Evolutionary conservation across 148 eudicot genomes (phyloP).

Genomic region (Diospyros lotus): DNA sequence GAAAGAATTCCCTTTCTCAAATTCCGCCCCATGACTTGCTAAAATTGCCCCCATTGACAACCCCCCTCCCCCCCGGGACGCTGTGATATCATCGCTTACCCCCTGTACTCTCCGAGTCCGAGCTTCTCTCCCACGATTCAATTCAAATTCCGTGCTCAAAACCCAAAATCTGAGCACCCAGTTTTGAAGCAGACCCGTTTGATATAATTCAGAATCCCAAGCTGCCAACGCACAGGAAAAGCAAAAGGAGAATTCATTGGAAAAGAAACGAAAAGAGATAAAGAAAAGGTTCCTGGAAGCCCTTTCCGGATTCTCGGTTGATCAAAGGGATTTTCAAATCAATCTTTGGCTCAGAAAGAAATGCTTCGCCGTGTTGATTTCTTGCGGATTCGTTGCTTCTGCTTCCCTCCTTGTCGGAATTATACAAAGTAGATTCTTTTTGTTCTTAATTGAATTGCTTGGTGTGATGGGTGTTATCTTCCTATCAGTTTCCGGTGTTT

Average conservation of each 20-base stretch:
- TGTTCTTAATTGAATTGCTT: background rate
- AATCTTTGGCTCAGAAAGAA: constrained; percentile 5
- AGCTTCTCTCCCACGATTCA: constrained; percentile 13
- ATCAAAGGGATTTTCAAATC: background rate
- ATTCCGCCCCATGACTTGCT: background rate
- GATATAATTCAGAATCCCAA: background rate
- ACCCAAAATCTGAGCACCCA: background rate
- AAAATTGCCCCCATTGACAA: background rate
- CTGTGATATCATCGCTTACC: background rate
- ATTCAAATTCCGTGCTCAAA: background rate
- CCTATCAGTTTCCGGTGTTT: background rate
- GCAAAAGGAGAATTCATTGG: background rate
- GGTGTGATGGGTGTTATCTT: constrained; percentile 4
- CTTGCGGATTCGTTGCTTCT: constrained; percentile 8
- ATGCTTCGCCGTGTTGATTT: constrained; percentile 14
- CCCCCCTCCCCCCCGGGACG: background rate
- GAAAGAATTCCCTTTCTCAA: background rate
- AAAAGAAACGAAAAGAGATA: constrained; percentile 7
- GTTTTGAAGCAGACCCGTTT: background rate
- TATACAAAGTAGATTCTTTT: constrained; percentile 8
- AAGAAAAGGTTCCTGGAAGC: constrained; percentile 6
- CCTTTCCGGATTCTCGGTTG: constrained; percentile 19
- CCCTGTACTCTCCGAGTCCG: background rate
- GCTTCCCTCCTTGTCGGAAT: background rate
- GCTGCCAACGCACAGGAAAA: background rate